Evolutionary conservation across 139 green algal species (phyloP).

Genomic region (Chlorella sp.): DNA sequence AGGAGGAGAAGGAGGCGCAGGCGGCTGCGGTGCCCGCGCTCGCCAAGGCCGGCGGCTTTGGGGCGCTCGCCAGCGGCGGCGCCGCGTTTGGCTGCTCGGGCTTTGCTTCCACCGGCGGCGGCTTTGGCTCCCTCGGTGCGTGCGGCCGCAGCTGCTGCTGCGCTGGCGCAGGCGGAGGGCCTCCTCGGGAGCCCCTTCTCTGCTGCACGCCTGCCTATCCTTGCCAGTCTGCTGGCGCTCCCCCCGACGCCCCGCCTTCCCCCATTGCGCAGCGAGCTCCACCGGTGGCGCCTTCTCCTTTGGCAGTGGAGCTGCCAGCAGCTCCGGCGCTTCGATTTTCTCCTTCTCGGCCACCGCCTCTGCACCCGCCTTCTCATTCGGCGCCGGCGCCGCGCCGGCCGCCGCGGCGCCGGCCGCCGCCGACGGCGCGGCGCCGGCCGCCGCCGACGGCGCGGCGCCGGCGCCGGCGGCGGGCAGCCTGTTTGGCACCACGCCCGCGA

Average conservation of each 20-base stretch:
- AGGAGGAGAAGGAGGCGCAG: background rate
- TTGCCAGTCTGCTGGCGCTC: too few species aligned
- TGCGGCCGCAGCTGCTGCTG: background rate
- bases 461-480: slow-evolving; percentile 15
- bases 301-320: slow-evolving; percentile 1
- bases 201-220: background rate
- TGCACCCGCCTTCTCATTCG: slow-evolving; percentile 1
- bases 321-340: slow-evolving; percentile 14
- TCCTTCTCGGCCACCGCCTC: slow-evolving; percentile 6
- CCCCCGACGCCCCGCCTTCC: background rate
- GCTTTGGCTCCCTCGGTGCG: background rate
- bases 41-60: slow-evolving; percentile 24
- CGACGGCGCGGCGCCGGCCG: background rate
- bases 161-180: too few species aligned
- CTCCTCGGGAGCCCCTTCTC: too few species aligned
- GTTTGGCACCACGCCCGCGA: slow-evolving; percentile 36
- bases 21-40: too few species aligned
- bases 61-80: slow-evolving; percentile 9
- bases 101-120: slow-evolving; percentile 26
- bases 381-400: background rate
- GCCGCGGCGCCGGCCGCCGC: background rate
- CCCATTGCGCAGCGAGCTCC: slow-evolving; percentile 1
- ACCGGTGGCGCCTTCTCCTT: slow-evolving; percentile 32
- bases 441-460: too few species aligned
- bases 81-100: slow-evolving; percentile 29